Evolutionary conservation across 139 green algal genomes (phyloP).

Genomic region (Ostreobium quekettii): DNA sequence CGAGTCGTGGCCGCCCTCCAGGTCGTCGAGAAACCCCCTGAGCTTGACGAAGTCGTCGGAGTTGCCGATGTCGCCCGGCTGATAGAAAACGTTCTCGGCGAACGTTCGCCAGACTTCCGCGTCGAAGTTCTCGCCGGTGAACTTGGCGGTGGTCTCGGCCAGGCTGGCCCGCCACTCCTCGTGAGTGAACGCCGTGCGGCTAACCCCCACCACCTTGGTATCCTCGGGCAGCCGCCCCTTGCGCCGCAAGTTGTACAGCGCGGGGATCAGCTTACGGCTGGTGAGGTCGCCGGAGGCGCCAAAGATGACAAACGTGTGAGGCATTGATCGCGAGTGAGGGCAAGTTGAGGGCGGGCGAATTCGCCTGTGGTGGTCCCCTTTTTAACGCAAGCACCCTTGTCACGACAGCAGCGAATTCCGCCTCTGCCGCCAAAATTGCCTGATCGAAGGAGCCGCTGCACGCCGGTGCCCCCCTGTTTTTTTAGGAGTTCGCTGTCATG

Average conservation of each 20-base stretch:
- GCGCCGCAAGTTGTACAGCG: conserved; percentile 9
- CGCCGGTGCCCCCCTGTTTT: no score
- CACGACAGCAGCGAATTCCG: no score
- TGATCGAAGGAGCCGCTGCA: no score
- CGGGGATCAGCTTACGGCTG: conserved; percentile 2
- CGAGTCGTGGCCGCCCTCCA: background rate
- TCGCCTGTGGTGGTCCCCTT: no score
- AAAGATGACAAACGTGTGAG: conserved; percentile 18
- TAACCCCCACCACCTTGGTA: conserved; percentile 23
- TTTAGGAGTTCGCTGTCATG: no score
- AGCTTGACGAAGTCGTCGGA: background rate
- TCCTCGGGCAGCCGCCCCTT: conserved; percentile 19
- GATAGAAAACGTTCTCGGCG: background rate
- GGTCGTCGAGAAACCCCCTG: background rate
- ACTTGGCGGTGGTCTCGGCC: background rate
- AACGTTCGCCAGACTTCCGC: conserved; percentile 21
- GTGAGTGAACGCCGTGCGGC: conserved; percentile 11
- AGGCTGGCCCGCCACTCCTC: conserved; percentile 18
- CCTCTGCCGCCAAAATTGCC: no score
- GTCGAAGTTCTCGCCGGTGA: conserved; percentile 10
- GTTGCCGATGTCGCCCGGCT: background rate
- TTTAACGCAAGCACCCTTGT: no score
- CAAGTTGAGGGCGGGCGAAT: no score
- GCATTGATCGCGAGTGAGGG: no score
- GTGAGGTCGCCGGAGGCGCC: conserved; percentile 18